Conservation (phyloP, 1,139 yeast genomes). For the Yamadazyma pseudoaaseri region DNA sequence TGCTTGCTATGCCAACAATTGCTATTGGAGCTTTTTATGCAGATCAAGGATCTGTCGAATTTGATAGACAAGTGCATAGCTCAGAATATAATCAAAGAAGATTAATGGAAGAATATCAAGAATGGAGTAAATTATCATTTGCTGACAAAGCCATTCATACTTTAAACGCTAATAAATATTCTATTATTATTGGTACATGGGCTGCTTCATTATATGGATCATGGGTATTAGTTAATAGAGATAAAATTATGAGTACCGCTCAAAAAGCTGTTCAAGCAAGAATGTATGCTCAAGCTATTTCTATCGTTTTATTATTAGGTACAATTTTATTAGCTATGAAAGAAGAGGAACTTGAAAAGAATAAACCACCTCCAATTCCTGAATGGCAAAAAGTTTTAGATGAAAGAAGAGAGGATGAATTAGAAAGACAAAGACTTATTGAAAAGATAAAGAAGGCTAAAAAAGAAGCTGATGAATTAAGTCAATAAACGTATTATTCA, state of each 20-base stretch:
- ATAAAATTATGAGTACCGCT: slow-evolving; percentile 71
- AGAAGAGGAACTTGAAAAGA: slow-evolving; percentile 51
- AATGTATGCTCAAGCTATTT: slow-evolving; percentile 88
- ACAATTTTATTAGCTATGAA: slow-evolving; percentile 63
- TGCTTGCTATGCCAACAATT: slow-evolving; percentile 43
- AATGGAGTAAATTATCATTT: slow-evolving; percentile 49
- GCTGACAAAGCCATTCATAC: slow-evolving; percentile 46
- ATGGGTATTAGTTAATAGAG: slow-evolving; percentile 73
- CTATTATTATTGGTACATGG: slow-evolving; percentile 78
- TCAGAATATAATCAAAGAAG: slow-evolving; percentile 28
- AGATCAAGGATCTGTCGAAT: slow-evolving; percentile 50
- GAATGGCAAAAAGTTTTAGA: slow-evolving; percentile 36
- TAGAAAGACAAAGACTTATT: slow-evolving; percentile 10
- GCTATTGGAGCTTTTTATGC: slow-evolving; percentile 42
- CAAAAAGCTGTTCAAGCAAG: slow-evolving; percentile 93
- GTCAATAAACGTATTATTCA: slow-evolving; percentile 5
- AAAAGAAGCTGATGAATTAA: slow-evolving; percentile 5
- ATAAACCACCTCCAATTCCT: slow-evolving; percentile 36
- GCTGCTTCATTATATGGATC: slow-evolving; percentile 84
- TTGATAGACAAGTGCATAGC: slow-evolving; percentile 40
- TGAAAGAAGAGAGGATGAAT: slow-evolving; percentile 26
- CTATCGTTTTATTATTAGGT: slow-evolving; percentile 62
- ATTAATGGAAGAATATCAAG: slow-evolving; percentile 45
- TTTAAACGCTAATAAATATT: slow-evolving; percentile 64
- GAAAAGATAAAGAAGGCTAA: slow-evolving; percentile 8